Evolutionary conservation across 2,329 filamentous ascomycete species (phyloP), one percentile per base, ranked within the genome.

Genomic region (Pyrenophora teres): DNA sequence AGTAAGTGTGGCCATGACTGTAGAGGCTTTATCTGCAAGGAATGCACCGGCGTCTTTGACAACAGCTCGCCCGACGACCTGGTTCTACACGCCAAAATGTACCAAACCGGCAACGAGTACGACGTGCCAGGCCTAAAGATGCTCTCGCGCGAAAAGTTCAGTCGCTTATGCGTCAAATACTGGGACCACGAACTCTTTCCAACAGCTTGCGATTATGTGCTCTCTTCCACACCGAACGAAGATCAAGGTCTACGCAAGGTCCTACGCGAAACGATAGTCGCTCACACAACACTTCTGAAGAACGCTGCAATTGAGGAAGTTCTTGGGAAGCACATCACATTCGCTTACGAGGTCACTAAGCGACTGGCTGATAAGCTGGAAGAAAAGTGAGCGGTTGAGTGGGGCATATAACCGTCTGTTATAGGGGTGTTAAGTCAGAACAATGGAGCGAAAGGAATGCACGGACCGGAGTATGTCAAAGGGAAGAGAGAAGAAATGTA

Each of bases 51-150:
- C 16, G 16, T 42, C 9, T 21, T 1, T 4, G 16, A 6, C 10
- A 32, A 7, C 10, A 19, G 13, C 16, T 6, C 40, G 2, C 30
- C 27, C 27, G 41, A 33, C 33, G 40, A 39, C 36, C 40, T 32
- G 3, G 10, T 42, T 6, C 10, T 38, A 10, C 43, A 46, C 15
- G 33, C 46, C n/a, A 46, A 39, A 38, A 40, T 54, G 41, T 54
- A 50, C 23, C 50, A 50, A 16, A 37, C 57, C 1, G 56, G 27
- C 13, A 56, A 61, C 23, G 59, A 61, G 15, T 61, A 57, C 35
- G 15, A 50, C 8, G 35, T 59, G 8, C 10, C 19, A 2, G 50
- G 50, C 6, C 40, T 59, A 1, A 56, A 56, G 31, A 23, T 44
- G 1, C 31, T 56, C 3, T 43, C 42, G 3, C 31, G 12, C n/a